Base-by-base conservation (phyloP, 495 filamentous ascomycete species). In the Penicillium diatomitis region DNA sequence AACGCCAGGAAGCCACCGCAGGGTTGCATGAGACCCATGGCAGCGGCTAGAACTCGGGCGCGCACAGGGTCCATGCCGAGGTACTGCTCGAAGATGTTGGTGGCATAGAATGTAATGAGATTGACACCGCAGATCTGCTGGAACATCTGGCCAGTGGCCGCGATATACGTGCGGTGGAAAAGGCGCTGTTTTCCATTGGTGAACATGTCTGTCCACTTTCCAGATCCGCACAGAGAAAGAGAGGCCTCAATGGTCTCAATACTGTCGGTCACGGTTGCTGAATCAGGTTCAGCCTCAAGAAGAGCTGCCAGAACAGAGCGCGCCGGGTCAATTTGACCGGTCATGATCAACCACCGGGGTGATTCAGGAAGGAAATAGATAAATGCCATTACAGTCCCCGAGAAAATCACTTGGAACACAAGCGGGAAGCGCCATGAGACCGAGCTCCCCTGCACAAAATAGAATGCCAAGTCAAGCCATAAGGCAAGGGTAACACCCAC, bases 11-110 rank as follows among this genome's bases (percentile, higher is more conserved):
- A 84, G 0, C 87, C 83, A 50, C 83, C 86, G 53, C 88, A 77
- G 5, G 83, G 73, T 59, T 88, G 88, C 5, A 86, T 80, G 6
- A 89, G 67, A 71, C 84, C 84, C 72, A 87, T 88, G 4, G 86
- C 73, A 31, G 85, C 87, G 7, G 85, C 83, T 0, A 91, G 68
- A 3, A 95, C 67, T 44, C 87, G 89, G 0, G 90, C 89, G 64
- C 90, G 87, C 39, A 92, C 77, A 54, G 92, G 85, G 29, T 64
- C 65, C 4, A 84, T 62, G 4, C 70, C 68, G 32, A 84, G 75
- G 40, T 75, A 74, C 56, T 82, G 69, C 40, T 82, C 61, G 63
- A 57, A 53, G 28, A 57, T 57, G 2, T 47, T 53, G 2, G 54
- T 53, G 2, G 50, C 55, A 33, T 60, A 58, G 36, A 50, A 54